Evolutionary conservation across 2,329 filamentous ascomycete genomes (phyloP).

Genomic region (Penicillium sp.): DNA sequence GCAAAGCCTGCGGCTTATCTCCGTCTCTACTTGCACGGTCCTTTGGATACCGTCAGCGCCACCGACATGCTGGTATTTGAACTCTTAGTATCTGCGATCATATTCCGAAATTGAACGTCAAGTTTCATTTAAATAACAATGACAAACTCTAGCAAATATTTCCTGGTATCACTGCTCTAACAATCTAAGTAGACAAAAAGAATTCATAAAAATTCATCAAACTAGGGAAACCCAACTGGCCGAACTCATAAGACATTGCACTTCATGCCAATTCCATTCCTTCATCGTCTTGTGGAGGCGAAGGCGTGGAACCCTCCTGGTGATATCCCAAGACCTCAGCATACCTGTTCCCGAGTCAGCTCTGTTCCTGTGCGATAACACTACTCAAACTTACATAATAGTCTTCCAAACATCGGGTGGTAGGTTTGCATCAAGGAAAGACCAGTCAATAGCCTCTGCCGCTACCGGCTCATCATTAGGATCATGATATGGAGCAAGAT

Average conservation of each 20-base stretch:
- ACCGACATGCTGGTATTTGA: no score
- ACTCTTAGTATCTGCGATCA: no score
- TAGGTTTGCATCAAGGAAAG: conserved; percentile 94
- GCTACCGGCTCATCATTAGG: conserved; percentile 92
- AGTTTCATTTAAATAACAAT: background rate
- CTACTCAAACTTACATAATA: conserved; percentile 75
- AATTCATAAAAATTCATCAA: background rate
- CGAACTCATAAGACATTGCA: background rate
- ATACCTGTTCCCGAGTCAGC: conserved; percentile 6
- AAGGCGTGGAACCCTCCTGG: conserved; percentile 1
- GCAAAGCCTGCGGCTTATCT: no score
- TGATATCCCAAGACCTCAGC: conserved; percentile 21
- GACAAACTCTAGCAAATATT: background rate
- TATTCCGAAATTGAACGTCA: background rate
- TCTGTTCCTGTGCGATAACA: background rate
- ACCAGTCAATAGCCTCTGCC: conserved; percentile 98
- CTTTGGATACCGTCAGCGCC: no score
- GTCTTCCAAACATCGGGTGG: conserved; percentile 99
- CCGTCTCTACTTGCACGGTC: no score
- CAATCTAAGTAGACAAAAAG: background rate
- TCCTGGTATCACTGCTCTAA: conserved; percentile 1
- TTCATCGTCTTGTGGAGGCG: background rate
- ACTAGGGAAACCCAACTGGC: background rate
- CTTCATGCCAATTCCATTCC: conserved; percentile 10
- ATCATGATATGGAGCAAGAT: conserved; percentile 94